Base-by-base conservation (phyloP, 192 early-diverging fungal species). In the Rhizophagus prolifer region DNA sequence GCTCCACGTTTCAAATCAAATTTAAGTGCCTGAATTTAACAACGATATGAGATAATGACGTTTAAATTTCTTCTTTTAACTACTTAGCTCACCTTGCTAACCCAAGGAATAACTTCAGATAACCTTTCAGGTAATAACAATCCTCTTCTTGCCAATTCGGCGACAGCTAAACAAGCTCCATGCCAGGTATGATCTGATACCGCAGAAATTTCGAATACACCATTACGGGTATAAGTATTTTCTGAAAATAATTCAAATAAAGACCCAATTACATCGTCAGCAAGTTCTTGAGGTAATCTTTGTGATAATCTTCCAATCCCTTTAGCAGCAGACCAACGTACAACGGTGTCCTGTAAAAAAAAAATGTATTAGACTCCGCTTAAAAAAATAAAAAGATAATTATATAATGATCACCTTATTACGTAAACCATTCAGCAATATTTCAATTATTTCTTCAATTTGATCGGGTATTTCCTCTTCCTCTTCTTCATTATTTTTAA, bases 251-350 rank as follows among this genome's bases (percentile, higher is more conserved):
- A 82, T 25, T 86, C 92, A 38, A 94, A 85, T 34, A 98, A 88
- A 2, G 91, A 91, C 0, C 82, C 81, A 16, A 96, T 89, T 26
- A 99, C 91, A 72, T 98, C 94, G 50, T 91, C 90, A 0, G 91
- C 95, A 62, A 97, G 82, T 26, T 91, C 91, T 44, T 85, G 84
- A 2, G 94, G 92, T 64, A 99, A 79, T 30, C 98, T 86, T 58
- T 91, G 90, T 4, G 92, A 83, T 70, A 99, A 89, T 63, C 98
- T 87, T 7, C 95, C 98, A 66, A 99, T 84, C 14, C 97, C 98
- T 85, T 99, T 99, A 9, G 98, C 96, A 8, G 96, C 91, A 12
- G 96, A 97, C 96, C 96, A 98, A 69, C 98, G 91, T 4, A 99
- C 97, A 75, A 99, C 93, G 0, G 98, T 99, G 75, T 95, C 91